These are phyloP conservation scores for Claviceps digitariae DNA, from an alignment of 2,329 filamentous ascomycete genomes.

Conservation along the genomic window DNA sequence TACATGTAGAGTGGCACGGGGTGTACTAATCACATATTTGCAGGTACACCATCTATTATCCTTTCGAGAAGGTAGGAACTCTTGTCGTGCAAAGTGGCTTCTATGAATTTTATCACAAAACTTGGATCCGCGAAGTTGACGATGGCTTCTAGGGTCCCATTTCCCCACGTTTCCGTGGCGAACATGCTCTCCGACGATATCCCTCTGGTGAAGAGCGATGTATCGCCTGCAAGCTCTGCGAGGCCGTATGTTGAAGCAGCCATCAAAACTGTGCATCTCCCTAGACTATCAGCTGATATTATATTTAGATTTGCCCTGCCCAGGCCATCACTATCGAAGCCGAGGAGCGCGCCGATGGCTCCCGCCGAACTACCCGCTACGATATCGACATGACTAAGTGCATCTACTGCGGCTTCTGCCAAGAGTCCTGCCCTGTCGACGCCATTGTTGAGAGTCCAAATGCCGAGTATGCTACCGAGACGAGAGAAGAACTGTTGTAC, in stretches of 20 bases:
- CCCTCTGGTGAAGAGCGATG: constrained; percentile 96
- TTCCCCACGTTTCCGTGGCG: constrained; percentile 92
- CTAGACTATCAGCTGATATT: background rate
- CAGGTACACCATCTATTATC: constrained; percentile 97
- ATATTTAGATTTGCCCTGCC: constrained; percentile 70
- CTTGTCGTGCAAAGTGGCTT: background rate
- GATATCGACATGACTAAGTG: constrained; percentile 99
- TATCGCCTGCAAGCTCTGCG: constrained; percentile 99
- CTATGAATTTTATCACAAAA: background rate
- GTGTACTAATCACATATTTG: constrained; percentile 1
- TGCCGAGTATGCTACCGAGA: constrained; percentile 50
- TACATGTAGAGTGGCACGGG: background rate
- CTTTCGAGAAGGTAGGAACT: constrained; percentile 71
- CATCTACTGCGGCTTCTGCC: constrained; percentile 99
- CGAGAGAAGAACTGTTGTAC: constrained; percentile 86
- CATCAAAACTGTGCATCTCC: background rate
- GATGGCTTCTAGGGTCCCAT: constrained; percentile 58
- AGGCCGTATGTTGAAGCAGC: constrained; percentile 45
- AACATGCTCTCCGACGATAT: constrained; percentile 92
- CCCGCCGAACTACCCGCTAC: constrained; percentile 88
- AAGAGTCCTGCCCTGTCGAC: constrained; percentile 97
- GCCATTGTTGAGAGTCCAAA: constrained; percentile 60
- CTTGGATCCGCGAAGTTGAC: constrained; percentile 9
- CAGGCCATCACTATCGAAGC: constrained; percentile 99
- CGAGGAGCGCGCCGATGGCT: constrained; percentile 93